A percentile compares a stretch with the other conserved stretches of the same genome.
Evolutionary conservation across 768 basidiomycete genomes (phyloP).

Genomic region (Austroboletus festivus): DNA sequence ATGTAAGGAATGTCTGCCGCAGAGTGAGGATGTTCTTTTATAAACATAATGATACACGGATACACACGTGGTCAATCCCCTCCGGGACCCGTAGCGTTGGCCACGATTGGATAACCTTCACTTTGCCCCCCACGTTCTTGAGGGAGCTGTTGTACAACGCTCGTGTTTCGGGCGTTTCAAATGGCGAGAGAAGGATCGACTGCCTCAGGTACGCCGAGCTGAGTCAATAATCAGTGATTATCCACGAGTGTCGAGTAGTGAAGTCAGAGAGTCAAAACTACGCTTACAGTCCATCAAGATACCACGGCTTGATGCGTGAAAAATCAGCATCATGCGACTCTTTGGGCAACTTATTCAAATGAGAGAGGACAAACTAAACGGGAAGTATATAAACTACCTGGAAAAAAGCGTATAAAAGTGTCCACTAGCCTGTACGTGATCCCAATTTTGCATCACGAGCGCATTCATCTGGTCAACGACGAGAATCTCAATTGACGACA

Average conservation of each 20-base stretch:
- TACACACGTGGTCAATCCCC: slow-evolving; percentile 75
- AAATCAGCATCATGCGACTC: slow-evolving; percentile 94
- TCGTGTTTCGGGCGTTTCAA: slow-evolving; percentile 87
- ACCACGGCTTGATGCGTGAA: slow-evolving; percentile 97
- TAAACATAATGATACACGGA: background rate
- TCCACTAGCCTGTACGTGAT: slow-evolving; percentile 79
- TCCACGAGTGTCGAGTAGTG: slow-evolving; percentile 58
- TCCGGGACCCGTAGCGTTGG: slow-evolving; percentile 73
- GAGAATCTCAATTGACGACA: slow-evolving; percentile 89
- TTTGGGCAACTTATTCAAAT: slow-evolving; percentile 86
- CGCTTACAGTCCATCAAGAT: slow-evolving; percentile 87
- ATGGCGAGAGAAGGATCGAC: slow-evolving; percentile 80
- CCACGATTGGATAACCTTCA: slow-evolving; percentile 68
- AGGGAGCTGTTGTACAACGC: slow-evolving; percentile 72
- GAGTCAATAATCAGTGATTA: background rate
- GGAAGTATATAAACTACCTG: background rate
- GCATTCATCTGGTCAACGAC: slow-evolving; percentile 93
- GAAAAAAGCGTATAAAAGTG: background rate
- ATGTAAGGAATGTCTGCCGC: slow-evolving; percentile 64
- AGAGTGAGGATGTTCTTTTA: background rate
- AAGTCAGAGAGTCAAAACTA: slow-evolving; percentile 39
- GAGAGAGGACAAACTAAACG: slow-evolving; percentile 74
- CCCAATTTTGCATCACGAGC: slow-evolving; percentile 98
- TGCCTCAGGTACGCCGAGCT: slow-evolving; percentile 88
- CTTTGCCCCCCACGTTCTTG: slow-evolving; percentile 82